Conservation (phyloP, 108 stramenopile species). For the Aureococcus anophagefferens region DNA sequence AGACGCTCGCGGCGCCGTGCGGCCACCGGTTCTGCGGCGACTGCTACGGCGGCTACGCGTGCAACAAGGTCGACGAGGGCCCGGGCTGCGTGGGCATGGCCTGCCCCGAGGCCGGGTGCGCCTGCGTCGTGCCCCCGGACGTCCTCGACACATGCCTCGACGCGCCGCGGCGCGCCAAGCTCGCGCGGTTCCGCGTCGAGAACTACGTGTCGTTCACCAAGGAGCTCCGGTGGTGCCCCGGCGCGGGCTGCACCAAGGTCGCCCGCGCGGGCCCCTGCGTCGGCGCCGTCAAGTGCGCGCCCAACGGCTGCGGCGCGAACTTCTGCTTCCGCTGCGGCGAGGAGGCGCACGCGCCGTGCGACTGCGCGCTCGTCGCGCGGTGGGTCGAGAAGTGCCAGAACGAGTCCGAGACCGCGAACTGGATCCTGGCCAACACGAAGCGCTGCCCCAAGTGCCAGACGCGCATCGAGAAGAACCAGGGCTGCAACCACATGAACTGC, state of each 20-base stretch:
- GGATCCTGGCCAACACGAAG: slow-evolving; percentile 97
- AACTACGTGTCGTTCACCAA: slow-evolving; percentile 84
- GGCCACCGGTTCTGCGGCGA: slow-evolving; percentile 84
- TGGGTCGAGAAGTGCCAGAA: slow-evolving; percentile 92
- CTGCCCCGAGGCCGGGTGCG: slow-evolving; percentile 81
- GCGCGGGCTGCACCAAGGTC: slow-evolving; percentile 78
- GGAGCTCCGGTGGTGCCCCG: slow-evolving; percentile 93
- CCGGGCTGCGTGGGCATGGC: slow-evolving; percentile 63
- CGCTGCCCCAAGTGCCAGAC: slow-evolving; percentile 89
- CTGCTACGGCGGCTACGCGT: slow-evolving; percentile 82
- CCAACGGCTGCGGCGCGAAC: slow-evolving; percentile 52
- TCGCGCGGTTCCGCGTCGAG: slow-evolving; percentile 65
- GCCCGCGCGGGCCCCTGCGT: slow-evolving; percentile 53
- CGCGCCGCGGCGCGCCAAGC: slow-evolving; percentile 51
- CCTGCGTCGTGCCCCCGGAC: slow-evolving; percentile 70
- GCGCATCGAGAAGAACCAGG: slow-evolving; percentile 98
- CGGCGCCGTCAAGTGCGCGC: slow-evolving; percentile 41
- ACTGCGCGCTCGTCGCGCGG: slow-evolving; percentile 58
- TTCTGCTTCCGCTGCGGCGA: slow-evolving; percentile 85
- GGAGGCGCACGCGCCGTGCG: slow-evolving; percentile 83
- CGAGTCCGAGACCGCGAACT: slow-evolving; percentile 95
- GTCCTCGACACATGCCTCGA: slow-evolving; percentile 54
- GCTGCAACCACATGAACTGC: slow-evolving; percentile 97
- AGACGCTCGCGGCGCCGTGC: slow-evolving; percentile 81
- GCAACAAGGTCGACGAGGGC: slow-evolving; percentile 67